Base-by-base conservation (phyloP, 1,284 basidiomycete species). In the Vanrija humicola region DNA sequence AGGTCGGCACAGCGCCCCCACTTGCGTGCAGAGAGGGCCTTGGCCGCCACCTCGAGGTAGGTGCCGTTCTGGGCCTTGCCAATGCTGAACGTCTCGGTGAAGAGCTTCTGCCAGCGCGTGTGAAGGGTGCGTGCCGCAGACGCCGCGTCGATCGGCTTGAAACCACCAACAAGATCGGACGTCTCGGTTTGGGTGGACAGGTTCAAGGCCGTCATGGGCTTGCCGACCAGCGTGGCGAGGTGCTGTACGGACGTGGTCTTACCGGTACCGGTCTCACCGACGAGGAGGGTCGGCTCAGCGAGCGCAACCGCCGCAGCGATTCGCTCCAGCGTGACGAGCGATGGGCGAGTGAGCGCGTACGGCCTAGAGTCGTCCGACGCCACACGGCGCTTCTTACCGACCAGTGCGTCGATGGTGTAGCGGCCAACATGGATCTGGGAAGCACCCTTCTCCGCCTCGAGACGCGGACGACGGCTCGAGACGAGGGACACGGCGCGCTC, bases 251-350 rank as follows among this genome's bases (percentile, higher is more conserved):
- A 83, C 44, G 93, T 96, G 2, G 96, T 99, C 78, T 99, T 99
- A 38, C 96, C 96, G 1, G 96, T 99, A 43, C 96, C 96, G 0
- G 96, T 99, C 79, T 99, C 96, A 52, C 96, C 96, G 0, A 95
- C 94, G 19, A 98, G 82, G 2, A 99, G 82, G 1, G 95, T 80
- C 0, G 96, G 93, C 71, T 99, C 96, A 15, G 78, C 77, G 38
- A 88, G 79, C 0, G 86, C 80, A 34, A 94, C 80, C 0, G 88
- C 84, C 12, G 85, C 86, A 0, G 87, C 84, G 44, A 98, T 85
- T 25, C 90, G 85, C 40, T 93, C 89, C 21, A 98, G 82, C 6
- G 98, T 80, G 21, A 84, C 76, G 1, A 89, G 78, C 0, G 92
- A 91, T 0, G 93, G 92, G 61, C 86, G 85, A 63, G 96, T 96